Conservation (phyloP, 1,139 yeast genomes). For the Blastobotrys raffinosifermentans region DNA sequence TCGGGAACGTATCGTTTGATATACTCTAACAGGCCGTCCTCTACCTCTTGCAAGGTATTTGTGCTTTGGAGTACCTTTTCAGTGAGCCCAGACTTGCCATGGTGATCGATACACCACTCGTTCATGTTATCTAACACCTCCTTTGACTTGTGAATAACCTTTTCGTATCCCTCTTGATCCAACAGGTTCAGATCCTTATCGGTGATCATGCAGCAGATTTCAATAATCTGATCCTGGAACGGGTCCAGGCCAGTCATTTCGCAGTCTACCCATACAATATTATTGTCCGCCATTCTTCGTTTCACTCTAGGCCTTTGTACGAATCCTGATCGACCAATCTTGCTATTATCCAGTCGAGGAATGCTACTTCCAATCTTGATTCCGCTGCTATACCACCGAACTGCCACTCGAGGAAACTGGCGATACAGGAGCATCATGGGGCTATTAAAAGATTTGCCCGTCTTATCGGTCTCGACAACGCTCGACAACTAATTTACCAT, state of each 20-base stretch:
- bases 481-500: no score
- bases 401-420: no score
- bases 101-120: slow-evolving; percentile 81
- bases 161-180: slow-evolving; percentile 75
- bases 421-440: no score
- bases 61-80: slow-evolving; percentile 54
- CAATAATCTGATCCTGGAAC: slow-evolving; percentile 69
- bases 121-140: slow-evolving; percentile 66
- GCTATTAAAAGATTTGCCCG: no score
- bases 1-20: slow-evolving; percentile 50
- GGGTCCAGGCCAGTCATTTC: slow-evolving; percentile 94
- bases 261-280: slow-evolving; percentile 78
- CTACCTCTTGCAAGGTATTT: slow-evolving; percentile 55
- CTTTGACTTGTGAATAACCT: slow-evolving; percentile 68
- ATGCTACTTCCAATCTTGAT: no score
- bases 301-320: no score
- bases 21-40: slow-evolving; percentile 56
- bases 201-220: slow-evolving; percentile 85
- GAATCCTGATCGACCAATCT: no score
- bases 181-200: slow-evolving; percentile 69
- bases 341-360: no score
- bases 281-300: no score
- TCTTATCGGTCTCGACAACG: no score
- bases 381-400: no score
- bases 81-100: slow-evolving; percentile 71